A percentile compares a stretch with the other conserved stretches of the same genome.
Evolutionary conservation across 306 rosid genomes (phyloP).

Genomic region (Cucurbita maxima): DNA sequence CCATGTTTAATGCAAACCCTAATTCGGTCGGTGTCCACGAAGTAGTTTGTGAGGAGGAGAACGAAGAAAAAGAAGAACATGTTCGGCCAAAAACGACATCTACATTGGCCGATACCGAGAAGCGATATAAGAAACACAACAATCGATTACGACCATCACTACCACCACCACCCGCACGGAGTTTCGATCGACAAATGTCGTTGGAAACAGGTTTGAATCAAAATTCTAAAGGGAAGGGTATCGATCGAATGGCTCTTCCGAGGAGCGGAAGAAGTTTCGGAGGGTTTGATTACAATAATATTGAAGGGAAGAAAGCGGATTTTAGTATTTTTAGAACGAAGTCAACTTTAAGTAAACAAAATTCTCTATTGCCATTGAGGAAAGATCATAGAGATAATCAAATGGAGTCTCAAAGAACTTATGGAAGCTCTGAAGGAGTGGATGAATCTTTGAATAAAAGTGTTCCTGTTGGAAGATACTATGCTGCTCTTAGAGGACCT

Average conservation of each 20-base stretch:
- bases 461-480: conserved; percentile 78
- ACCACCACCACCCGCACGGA: conserved; percentile 17
- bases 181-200: conserved; percentile 49
- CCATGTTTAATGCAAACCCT: conserved; percentile 8
- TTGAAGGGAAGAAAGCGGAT: conserved; percentile 44
- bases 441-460: conserved; percentile 44
- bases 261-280: conserved; percentile 69
- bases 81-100: neutral
- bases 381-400: conserved; percentile 26
- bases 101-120: neutral
- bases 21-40: conserved; percentile 55
- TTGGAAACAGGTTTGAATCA: conserved; percentile 53
- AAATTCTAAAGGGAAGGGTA: conserved; percentile 32
- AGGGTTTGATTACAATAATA: conserved; percentile 28
- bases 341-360: conserved; percentile 47
- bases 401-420: conserved; percentile 26
- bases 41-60: conserved; percentile 31
- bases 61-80: conserved; percentile 20
- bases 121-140: conserved; percentile 15
- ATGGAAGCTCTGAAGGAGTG: conserved; percentile 15
- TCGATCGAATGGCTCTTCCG: conserved; percentile 21
- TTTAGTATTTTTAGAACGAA: conserved; percentile 63
- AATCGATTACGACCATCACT: conserved; percentile 18
- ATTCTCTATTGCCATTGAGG: conserved; percentile 47
- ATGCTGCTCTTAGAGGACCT: conserved; percentile 85